phyloP scores from a whole-genome alignment of 2,329 filamentous ascomycete species.

The Raffaelea arxii region DNA sequence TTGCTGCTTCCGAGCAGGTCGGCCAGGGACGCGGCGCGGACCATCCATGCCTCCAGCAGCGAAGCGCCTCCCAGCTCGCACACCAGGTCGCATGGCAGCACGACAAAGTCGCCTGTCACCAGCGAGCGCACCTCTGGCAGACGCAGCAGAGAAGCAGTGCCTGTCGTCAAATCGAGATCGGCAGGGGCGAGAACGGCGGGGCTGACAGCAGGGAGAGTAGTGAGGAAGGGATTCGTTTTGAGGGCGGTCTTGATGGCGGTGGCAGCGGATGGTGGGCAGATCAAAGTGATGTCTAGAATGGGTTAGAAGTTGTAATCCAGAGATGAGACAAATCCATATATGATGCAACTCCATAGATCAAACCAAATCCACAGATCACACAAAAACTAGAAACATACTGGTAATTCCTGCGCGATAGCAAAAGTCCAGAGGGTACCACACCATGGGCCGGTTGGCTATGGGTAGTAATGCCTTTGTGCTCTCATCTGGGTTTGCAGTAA shows the following conservation, averaged over 20 bases:
- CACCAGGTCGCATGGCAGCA: conserved; percentile 87
- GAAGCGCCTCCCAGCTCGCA: conserved; percentile 80
- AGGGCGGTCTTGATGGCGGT: conserved; percentile 60
- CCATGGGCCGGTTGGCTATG: conserved; percentile 78
- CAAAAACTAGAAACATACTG: conserved; percentile 29
- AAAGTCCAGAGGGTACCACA: conserved; percentile 82
- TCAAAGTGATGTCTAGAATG: conserved; percentile 49
- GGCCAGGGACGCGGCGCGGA: conserved; percentile 62
- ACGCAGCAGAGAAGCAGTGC: conserved; percentile 80
- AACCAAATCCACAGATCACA: no score
- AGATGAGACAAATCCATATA: no score
- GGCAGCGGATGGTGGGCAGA: conserved; percentile 55
- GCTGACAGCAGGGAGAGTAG: conserved; percentile 58
- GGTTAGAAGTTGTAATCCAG: no score
- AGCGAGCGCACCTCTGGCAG: conserved; percentile 71
- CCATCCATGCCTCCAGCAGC: conserved; percentile 86
- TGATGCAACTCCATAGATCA: no score
- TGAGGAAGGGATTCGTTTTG: conserved; percentile 69
- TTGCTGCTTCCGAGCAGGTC: conserved; percentile 39
- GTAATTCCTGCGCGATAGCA: conserved; percentile 74
- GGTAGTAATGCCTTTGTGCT: conserved; percentile 75
- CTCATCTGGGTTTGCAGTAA: conserved; percentile 70
- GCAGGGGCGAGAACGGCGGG: conserved; percentile 68
- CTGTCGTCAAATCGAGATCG: conserved; percentile 70
- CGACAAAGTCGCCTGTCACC: conserved; percentile 77